A percentile compares a stretch with the other conserved stretches of the same genome.
Conservation (phyloP, 2,329 filamentous ascomycete genomes). For the Fusarium beomiforme region DNA sequence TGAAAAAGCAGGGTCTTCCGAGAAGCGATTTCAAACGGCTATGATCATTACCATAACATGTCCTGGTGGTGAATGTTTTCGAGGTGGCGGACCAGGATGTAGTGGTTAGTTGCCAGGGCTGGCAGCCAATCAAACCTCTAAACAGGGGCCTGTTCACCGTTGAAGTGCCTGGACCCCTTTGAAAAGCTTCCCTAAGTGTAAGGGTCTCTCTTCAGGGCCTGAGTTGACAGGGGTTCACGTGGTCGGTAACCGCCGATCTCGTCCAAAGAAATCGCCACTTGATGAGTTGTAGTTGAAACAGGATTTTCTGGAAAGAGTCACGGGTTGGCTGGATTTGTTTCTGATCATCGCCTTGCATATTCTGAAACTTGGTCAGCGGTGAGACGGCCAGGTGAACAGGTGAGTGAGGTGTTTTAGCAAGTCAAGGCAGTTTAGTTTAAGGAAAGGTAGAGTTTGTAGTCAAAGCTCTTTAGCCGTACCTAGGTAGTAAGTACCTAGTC, state of each 20-base stretch:
- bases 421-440: neutral
- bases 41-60: conserved; percentile 35
- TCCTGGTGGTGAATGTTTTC: conserved; percentile 27
- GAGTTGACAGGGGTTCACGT: conserved; percentile 27
- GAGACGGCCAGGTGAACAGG: neutral
- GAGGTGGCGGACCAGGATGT: conserved; percentile 22
- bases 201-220: conserved; percentile 19
- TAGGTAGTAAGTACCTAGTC: too few relatives aligned
- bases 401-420: neutral
- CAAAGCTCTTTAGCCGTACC: conserved; percentile 3
- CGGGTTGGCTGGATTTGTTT: conserved; percentile 20
- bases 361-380: conserved; percentile 33
- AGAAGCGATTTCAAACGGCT: conserved; percentile 31
- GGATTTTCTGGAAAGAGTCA: conserved; percentile 35
- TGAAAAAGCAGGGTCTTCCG: conserved; percentile 27
- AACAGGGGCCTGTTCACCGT: conserved; percentile 12
- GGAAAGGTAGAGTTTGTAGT: neutral
- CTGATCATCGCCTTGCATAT: conserved; percentile 34
- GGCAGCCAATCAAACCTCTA: conserved; percentile 34
- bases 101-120: conserved; percentile 8
- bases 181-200: conserved; percentile 13
- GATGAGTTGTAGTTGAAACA: conserved; percentile 31
- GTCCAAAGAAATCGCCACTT: conserved; percentile 32
- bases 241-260: conserved; percentile 35
- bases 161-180: conserved; percentile 16